phyloP scores from a whole-genome alignment of 306 rosid genomes.

The Purshia tridentata region DNA sequence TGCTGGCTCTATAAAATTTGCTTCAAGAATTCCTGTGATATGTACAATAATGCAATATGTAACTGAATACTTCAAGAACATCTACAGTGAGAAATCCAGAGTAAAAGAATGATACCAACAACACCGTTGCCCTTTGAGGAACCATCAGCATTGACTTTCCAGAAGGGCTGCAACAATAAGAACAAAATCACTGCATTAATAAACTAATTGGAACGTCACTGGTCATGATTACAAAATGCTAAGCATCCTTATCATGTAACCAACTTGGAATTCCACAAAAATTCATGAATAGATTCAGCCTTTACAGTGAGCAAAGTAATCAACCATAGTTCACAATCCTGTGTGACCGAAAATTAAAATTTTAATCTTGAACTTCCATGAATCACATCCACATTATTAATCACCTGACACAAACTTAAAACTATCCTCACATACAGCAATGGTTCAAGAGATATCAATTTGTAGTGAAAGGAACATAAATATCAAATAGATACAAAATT shows the following conservation, averaged over 20 bases:
- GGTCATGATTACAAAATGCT: constrained; percentile 18
- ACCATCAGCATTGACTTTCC: constrained; percentile 81
- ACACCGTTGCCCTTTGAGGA: constrained; percentile 66
- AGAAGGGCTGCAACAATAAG: constrained; percentile 68
- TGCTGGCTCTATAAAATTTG: constrained; percentile 92
- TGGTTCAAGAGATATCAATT: not conserved
- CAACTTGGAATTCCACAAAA: constrained; percentile 21
- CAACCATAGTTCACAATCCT: not conserved
- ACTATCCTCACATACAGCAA: constrained; percentile 7
- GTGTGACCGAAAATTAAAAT: not conserved
- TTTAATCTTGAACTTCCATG: not conserved
- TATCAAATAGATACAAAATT: constrained; percentile 9
- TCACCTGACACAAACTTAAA: not conserved
- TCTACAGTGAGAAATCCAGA: constrained; percentile 13
- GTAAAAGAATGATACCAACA: constrained; percentile 63
- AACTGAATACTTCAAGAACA: constrained; percentile 16
- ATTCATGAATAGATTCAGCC: constrained; percentile 22
- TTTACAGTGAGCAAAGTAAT: not conserved
- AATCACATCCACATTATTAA: constrained; percentile 4
- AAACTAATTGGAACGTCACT: constrained; percentile 24
- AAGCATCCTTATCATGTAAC: constrained; percentile 6
- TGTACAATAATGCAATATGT: constrained; percentile 22
- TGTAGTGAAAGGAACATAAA: constrained; percentile 6
- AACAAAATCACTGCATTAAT: constrained; percentile 30
- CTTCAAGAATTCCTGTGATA: constrained; percentile 81